Evolutionary conservation across 2,329 filamentous ascomycete species (phyloP).

Genomic region (Neonectria coccinea): DNA sequence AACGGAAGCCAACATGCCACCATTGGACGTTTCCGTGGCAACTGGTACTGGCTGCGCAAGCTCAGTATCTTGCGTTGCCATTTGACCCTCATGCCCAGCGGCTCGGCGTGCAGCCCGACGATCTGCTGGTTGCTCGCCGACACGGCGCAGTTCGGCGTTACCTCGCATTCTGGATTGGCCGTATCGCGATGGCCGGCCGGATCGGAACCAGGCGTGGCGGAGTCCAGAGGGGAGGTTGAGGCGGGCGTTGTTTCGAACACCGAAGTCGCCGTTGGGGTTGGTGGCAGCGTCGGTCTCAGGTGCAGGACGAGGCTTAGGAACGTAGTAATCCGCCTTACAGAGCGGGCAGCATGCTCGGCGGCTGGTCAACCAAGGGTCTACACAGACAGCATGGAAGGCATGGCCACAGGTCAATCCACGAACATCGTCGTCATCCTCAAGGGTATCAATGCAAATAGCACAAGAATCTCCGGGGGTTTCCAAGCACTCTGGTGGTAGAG

Average conservation of each 20-base stretch:
- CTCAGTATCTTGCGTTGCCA: slow-evolving; percentile 24
- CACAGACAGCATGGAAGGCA: slow-evolving; percentile 94
- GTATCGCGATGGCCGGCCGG: slow-evolving; percentile 22
- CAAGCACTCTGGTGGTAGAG: slow-evolving; percentile 83
- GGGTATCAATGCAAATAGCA: slow-evolving; percentile 93
- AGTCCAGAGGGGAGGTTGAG: slow-evolving; percentile 61
- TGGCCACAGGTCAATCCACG: slow-evolving; percentile 96
- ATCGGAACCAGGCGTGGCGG: slow-evolving; percentile 55
- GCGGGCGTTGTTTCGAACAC: slow-evolving; percentile 56
- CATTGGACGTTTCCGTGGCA: slow-evolving; percentile 13
- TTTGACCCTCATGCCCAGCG: neutral
- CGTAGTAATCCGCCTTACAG: slow-evolving; percentile 98
- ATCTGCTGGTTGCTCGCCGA: slow-evolving; percentile 2
- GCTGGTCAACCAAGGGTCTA: slow-evolving; percentile 96
- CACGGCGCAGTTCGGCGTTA: slow-evolving; percentile 19
- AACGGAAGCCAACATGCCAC: slow-evolving; percentile 49
- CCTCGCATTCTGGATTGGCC: slow-evolving; percentile 9
- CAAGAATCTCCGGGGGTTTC: slow-evolving; percentile 90
- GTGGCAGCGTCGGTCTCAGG: slow-evolving; percentile 53
- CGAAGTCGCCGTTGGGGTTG: slow-evolving; percentile 42
- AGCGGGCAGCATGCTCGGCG: slow-evolving; percentile 95
- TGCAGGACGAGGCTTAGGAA: slow-evolving; percentile 83
- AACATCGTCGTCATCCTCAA: slow-evolving; percentile 96
- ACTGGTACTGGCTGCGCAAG: slow-evolving; percentile 27
- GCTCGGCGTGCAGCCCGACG: slow-evolving; percentile 24